Conservation (phyloP, 2,329 filamentous ascomycete species). For the Trichothecium sympodiale region DNA sequence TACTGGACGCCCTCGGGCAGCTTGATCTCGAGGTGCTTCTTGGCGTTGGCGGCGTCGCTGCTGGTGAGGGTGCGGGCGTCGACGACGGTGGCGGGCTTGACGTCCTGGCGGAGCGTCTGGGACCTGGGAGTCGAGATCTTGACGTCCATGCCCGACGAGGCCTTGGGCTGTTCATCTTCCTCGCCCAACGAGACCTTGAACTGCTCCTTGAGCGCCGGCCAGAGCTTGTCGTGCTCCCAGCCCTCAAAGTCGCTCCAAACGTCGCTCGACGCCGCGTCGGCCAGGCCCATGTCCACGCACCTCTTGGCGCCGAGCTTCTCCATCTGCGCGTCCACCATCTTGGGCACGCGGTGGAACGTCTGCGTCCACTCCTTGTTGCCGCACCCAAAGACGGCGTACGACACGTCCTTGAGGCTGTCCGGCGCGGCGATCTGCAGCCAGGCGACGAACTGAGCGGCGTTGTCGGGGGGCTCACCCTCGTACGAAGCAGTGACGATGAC, state of each 20-base stretch:
- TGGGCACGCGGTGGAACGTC: conserved; percentile 55
- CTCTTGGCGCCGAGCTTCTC: conserved; percentile 13
- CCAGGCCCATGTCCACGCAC: conserved; percentile 30
- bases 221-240: conserved; percentile 45
- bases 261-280: conserved; percentile 46
- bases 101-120: conserved; percentile 44
- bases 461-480: conserved; percentile 60
- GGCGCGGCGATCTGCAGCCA: conserved; percentile 46
- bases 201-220: conserved; percentile 30
- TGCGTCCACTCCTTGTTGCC: conserved; percentile 41
- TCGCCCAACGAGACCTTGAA: conserved; percentile 26
- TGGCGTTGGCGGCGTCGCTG: conserved; percentile 30
- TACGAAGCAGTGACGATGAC: conserved; percentile 58
- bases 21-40: conserved; percentile 50
- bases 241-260: conserved; percentile 51
- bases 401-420: conserved; percentile 34
- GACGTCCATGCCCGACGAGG: conserved; percentile 15
- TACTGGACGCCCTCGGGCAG: conserved; percentile 52
- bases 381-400: conserved; percentile 59
- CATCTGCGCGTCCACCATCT: conserved; percentile 39
- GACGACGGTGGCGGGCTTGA: conserved; percentile 47
- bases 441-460: conserved; percentile 52
- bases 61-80: conserved; percentile 37
- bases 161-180: conserved; percentile 10
- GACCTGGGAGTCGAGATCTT: conserved; percentile 40